Evolutionary conservation across 179 eudicot genomes (phyloP).

Genomic region (Drosera spatulata): DNA sequence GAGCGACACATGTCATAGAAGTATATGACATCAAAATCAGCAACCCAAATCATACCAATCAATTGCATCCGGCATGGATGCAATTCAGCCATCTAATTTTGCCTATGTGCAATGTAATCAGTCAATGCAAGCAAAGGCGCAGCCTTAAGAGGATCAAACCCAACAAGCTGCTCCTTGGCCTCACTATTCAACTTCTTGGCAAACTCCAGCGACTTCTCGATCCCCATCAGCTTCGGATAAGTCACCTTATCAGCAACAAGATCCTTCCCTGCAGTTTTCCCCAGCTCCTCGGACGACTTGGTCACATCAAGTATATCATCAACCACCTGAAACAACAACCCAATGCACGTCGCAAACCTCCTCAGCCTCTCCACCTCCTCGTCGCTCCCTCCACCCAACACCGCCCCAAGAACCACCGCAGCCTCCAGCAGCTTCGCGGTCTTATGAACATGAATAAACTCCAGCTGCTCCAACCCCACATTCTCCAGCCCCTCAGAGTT

Average conservation of each 20-base stretch:
- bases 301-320: slow-evolving; percentile 68
- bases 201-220: slow-evolving; percentile 50
- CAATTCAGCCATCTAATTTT: slow-evolving; percentile 17
- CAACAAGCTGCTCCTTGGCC: slow-evolving; percentile 34
- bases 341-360: slow-evolving; percentile 46
- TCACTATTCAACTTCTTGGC: slow-evolving; percentile 40
- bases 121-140: slow-evolving; percentile 55
- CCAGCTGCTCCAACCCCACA: slow-evolving; percentile 41
- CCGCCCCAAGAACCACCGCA: slow-evolving; percentile 52
- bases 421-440: slow-evolving; percentile 56
- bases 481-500: slow-evolving; percentile 28
- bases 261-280: slow-evolving; percentile 68
- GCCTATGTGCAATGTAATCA: slow-evolving; percentile 52
- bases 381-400: slow-evolving; percentile 48
- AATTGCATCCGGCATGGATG: too few species aligned
- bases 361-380: slow-evolving; percentile 53
- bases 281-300: slow-evolving; percentile 46
- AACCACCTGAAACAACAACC: slow-evolving; percentile 61
- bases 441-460: slow-evolving; percentile 56
- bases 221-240: slow-evolving; percentile 53
- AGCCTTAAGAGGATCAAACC: slow-evolving; percentile 40
- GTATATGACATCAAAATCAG: background rate
- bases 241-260: slow-evolving; percentile 55
- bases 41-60: too few species aligned
- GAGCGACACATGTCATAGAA: background rate